Conservation (phyloP, 345 rosid genomes). For the Boechera divaricarpa region DNA sequence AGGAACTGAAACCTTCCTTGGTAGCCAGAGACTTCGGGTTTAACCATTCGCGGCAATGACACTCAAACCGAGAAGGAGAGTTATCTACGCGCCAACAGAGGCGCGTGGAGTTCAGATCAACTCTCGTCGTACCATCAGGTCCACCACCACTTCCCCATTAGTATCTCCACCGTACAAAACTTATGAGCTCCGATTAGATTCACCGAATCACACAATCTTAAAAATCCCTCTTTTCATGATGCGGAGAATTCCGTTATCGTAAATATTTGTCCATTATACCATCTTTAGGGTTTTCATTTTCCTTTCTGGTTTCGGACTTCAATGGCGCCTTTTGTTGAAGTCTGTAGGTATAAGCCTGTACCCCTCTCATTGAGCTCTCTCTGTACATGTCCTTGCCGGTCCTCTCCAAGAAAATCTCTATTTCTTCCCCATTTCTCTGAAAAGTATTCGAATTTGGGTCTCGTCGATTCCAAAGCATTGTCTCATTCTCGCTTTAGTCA, state of each 20-base stretch:
- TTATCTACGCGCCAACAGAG: slow-evolving; percentile 20
- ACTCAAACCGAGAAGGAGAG: not conserved
- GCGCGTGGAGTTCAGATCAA: slow-evolving; percentile 26
- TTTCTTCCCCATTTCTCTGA: slow-evolving; percentile 29
- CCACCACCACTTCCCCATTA: slow-evolving; percentile 21
- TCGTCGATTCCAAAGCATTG: slow-evolving; percentile 22
- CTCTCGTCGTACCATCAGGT: slow-evolving; percentile 31
- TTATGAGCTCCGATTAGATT: slow-evolving; percentile 34
- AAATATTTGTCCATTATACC: slow-evolving; percentile 4
- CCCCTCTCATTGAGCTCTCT: slow-evolving; percentile 54
- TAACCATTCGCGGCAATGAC: not conserved
- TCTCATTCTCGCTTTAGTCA: slow-evolving; percentile 35
- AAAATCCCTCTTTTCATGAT: slow-evolving; percentile 8
- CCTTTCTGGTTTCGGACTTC: slow-evolving; percentile 1
- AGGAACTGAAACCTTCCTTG: not conserved
- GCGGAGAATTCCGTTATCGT: slow-evolving; percentile 4
- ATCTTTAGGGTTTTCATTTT: not conserved
- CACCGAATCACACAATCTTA: slow-evolving; percentile 42
- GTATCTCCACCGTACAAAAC: slow-evolving; percentile 31
- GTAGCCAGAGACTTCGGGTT: not conserved
- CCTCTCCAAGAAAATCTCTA: slow-evolving; percentile 46
- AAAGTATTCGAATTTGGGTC: slow-evolving; percentile 9
- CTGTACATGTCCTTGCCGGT: slow-evolving; percentile 55
- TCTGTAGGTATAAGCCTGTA: slow-evolving; percentile 49
- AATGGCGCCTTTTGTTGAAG: slow-evolving; percentile 57